Evolutionary conservation across 768 basidiomycete species (phyloP).

Genomic region (Suillus sp.): DNA sequence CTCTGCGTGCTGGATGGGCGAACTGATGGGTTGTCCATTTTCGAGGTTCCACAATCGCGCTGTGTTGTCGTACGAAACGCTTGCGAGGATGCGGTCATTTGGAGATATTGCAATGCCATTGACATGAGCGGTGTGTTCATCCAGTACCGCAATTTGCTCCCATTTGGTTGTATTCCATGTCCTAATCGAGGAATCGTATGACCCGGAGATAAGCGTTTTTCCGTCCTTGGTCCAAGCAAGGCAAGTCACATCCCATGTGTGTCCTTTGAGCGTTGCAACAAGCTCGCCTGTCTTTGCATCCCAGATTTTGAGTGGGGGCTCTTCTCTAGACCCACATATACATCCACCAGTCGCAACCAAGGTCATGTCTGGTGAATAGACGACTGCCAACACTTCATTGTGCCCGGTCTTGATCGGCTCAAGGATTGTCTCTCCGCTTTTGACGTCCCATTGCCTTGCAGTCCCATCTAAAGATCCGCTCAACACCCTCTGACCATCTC

Average conservation of each 20-base stretch:
- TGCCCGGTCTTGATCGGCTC: too few species aligned
- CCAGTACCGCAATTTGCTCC: not conserved
- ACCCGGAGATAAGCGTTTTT: not conserved
- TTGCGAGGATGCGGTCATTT: not conserved
- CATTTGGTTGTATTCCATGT: not conserved
- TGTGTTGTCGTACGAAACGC: rapidly evolving
- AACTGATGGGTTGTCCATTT: too few species aligned
- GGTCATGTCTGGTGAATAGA: too few species aligned
- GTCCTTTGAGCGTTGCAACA: not conserved
- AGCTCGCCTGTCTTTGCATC: not conserved
- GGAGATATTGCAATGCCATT: not conserved
- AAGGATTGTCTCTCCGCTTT: too few species aligned
- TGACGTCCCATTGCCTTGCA: too few species aligned
- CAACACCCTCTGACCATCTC: too few species aligned
- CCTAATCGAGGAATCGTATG: not conserved
- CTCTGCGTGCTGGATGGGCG: too few species aligned
- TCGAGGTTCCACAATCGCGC: not conserved
- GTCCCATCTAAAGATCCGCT: too few species aligned
- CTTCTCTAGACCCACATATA: too few species aligned
- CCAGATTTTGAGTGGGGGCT: too few species aligned
- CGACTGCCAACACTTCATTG: too few species aligned
- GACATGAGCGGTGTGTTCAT: rapidly evolving
- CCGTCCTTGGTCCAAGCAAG: not conserved
- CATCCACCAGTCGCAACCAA: too few species aligned
- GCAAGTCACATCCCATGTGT: not conserved